These are phyloP conservation scores for Jamesozyma hellenica DNA, from an alignment of 805 yeast species.

Conservation along the genomic window DNA sequence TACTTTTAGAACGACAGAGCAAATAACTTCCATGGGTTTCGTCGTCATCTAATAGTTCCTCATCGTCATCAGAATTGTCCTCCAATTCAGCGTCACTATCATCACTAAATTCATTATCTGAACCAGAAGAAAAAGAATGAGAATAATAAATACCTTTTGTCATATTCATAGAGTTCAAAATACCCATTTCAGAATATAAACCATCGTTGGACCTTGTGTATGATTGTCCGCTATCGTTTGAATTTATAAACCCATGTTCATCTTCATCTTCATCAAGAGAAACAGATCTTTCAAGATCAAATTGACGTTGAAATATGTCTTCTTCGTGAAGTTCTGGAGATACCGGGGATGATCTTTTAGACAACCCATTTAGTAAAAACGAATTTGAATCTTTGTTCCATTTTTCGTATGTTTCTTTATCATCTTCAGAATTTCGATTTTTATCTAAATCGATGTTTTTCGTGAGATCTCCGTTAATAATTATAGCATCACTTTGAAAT, in stretches of 20 bases:
- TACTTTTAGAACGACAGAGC: slow-evolving; percentile 27
- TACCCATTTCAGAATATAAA: slow-evolving; percentile 36
- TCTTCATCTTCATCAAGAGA: slow-evolving; percentile 26
- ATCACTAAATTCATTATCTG: slow-evolving; percentile 12
- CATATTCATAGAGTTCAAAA: slow-evolving; percentile 12
- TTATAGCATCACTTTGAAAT: not conserved
- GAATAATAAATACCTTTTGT: slow-evolving; percentile 14
- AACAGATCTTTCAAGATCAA: slow-evolving; percentile 33
- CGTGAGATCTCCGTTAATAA: not conserved
- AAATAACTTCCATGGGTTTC: slow-evolving; percentile 28
- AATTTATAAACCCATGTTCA: slow-evolving; percentile 51
- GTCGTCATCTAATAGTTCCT: slow-evolving; percentile 20
- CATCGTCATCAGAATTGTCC: slow-evolving; percentile 11
- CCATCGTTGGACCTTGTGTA: slow-evolving; percentile 55
- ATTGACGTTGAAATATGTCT: slow-evolving; percentile 34
- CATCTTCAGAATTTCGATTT: slow-evolving; percentile 13
- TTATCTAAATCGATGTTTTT: slow-evolving; percentile 3
- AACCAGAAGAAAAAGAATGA: slow-evolving; percentile 9
- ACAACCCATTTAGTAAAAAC: slow-evolving; percentile 9
- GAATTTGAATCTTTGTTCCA: slow-evolving; percentile 1
- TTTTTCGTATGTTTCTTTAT: not conserved
- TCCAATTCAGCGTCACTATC: slow-evolving; percentile 11
- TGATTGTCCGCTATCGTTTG: slow-evolving; percentile 72
- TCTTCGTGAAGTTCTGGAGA: slow-evolving; percentile 13
- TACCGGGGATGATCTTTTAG: slow-evolving; percentile 10